Evolutionary conservation across 108 stramenopile species (phyloP), one percentile per base, ranked within the genome.

Genomic region (Epipyxis sp.): DNA sequence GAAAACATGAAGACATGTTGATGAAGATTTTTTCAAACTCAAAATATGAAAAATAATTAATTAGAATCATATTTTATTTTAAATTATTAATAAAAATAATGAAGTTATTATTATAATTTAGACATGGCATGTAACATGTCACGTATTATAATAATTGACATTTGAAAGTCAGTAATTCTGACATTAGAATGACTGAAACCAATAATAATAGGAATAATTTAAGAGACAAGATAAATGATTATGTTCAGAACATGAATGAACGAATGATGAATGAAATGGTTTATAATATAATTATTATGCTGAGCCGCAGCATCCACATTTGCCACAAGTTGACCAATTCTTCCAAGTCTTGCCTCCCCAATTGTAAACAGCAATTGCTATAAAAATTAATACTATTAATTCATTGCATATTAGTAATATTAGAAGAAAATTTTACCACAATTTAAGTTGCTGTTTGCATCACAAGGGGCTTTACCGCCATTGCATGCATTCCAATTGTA

Each of bases 271-370:
- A 20, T 13, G 20, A 13, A 50, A 50, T 50, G 46, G 13, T 50
- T 13, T 50, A 6, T 50, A 20, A 20, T 50, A 50, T 13, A 20
- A 6, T 20, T 67, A 13, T 74, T 74, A 74, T 3, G 40, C 6
- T 6, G 71, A 74, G 71, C 50, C 43, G 71, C 71, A 74, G 50
- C 27, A 39, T 42, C 71, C 71, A 42, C 71, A 74, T 20, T 39
- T 37, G 37, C 10, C 3, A 42, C 71, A 74, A 10, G 71, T 74
- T 6, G 71, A 74, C 71, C 71, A 74, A 10, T 30, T 6, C 34
- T 74, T 74, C 71, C 71, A 74, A 27, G 71, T 74, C 42, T 74
- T 74, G 71, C 71, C 71, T 6, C 71, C 71, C 71, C 71, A 74
- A 3, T 57, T 3, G 71, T 13, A 74, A 39, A 74, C 71, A 20